A percentile compares a stretch with the other conserved stretches of the same genome.
These are phyloP conservation scores for Hordeum pubiflorum DNA, from an alignment of 202 grass and related monocot species.

Conservation along the genomic window DNA sequence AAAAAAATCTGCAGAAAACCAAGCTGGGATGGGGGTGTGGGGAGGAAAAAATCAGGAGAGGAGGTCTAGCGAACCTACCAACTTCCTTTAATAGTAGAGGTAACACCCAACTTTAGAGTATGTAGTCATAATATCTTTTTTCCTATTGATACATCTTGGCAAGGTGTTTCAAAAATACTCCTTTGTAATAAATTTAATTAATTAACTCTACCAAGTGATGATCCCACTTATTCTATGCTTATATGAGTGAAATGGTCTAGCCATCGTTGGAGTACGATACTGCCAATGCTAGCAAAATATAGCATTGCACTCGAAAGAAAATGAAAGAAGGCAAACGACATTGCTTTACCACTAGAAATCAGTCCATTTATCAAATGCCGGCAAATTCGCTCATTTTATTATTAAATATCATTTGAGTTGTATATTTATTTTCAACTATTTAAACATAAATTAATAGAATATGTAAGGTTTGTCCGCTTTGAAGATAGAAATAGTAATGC, in stretches of 20 bases:
- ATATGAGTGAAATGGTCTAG: not conserved
- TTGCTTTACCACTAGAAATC: not conserved
- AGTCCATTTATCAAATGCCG: not conserved
- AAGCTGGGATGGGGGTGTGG: too few species aligned
- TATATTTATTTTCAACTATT: not conserved
- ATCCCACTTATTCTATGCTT: not conserved
- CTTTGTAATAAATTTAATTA: not conserved
- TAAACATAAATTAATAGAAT: not conserved
- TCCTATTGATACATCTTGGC: not conserved
- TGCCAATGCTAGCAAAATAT: not conserved
- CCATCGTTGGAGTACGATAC: not conserved
- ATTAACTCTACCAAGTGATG: not conserved
- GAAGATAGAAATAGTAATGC: not conserved
- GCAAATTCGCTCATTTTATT: not conserved
- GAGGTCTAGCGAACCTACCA: too few species aligned
- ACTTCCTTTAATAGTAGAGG: too few species aligned
- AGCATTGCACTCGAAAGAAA: not conserved
- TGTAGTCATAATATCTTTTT: not conserved
- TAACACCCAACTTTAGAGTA: not conserved
- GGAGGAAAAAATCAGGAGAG: too few species aligned
- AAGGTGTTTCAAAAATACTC: not conserved
- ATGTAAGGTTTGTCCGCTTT: not conserved
- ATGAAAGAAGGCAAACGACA: not conserved
- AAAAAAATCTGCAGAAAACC: too few species aligned
- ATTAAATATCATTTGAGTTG: not conserved